phyloP scores from a whole-genome alignment of 1,139 yeast species.

The Eremothecium sinecaudum region DNA sequence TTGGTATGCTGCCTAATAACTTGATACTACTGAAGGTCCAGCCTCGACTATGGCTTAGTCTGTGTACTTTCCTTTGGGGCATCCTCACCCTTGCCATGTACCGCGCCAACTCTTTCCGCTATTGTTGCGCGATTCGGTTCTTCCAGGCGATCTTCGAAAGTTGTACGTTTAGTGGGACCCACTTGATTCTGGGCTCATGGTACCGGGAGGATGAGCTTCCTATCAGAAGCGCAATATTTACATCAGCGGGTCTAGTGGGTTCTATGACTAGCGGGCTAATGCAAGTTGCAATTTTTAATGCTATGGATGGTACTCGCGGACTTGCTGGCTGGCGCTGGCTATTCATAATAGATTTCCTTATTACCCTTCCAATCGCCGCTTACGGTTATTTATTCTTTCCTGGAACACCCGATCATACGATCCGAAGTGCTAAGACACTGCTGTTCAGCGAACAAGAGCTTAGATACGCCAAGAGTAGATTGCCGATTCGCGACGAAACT shows the following conservation, averaged over 20 bases:
- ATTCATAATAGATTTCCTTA: conserved; percentile 51
- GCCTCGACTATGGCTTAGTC: conserved; percentile 47
- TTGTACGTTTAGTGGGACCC: conserved; percentile 46
- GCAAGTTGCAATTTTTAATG: conserved; percentile 51
- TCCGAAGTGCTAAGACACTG: conserved; percentile 15
- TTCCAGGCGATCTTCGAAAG: conserved; percentile 49
- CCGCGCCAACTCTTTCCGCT: conserved; percentile 37
- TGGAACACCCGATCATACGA: conserved; percentile 27
- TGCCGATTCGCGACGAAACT: conserved; percentile 33
- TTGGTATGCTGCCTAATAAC: conserved; percentile 51
- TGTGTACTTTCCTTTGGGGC: conserved; percentile 50
- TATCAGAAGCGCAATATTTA: conserved; percentile 43
- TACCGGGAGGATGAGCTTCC: conserved; percentile 43
- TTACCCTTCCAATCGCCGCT: conserved; percentile 45
- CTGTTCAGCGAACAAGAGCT: conserved; percentile 36
- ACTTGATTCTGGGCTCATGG: conserved; percentile 45
- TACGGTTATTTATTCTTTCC: conserved; percentile 51
- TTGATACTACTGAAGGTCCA: conserved; percentile 41
- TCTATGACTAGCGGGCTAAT: conserved; percentile 48
- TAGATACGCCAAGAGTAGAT: conserved; percentile 33
- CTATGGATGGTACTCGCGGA: conserved; percentile 40
- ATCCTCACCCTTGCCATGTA: conserved; percentile 43
- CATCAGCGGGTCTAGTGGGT: conserved; percentile 45
- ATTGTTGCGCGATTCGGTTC: conserved; percentile 44
- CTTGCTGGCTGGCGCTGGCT: conserved; percentile 62